Evolutionary conservation across 257 asterid genomes (phyloP), one percentile per base, ranked within the genome.

Genomic region (Lantana camara): DNA sequence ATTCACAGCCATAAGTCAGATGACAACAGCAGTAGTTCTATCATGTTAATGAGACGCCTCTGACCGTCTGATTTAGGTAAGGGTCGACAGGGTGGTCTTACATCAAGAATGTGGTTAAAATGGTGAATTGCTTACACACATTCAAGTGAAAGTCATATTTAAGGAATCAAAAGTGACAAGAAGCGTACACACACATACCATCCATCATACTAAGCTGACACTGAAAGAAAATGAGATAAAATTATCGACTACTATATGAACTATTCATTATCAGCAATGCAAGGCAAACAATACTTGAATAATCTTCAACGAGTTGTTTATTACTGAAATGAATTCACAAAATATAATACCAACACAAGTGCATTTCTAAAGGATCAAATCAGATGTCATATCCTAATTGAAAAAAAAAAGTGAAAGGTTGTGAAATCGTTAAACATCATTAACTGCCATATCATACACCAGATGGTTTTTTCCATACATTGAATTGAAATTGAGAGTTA

Each of bases 401-500:
- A 29, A 27, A 16, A 17, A 44, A 11, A 63, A 11, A 63, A 27
- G 24, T 51, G 53, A 32, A 48, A 62, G 56, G 52, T 23, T n/a
- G 40, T 14, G n/a, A 37, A 63, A 72, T 57, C 22, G 34, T 44
- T 19, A 48, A 32, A 38, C 47, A 56, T 38, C 71, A 34, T n/a
- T 27, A 14, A 23, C 9, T 62, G 49, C 52, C 56, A 54, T 27
- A 47, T 52, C 29, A 47, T 54, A 42, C 61, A 45, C 21, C 47
- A 14, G 21, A 46, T 14, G 42, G 40, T 53, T 59, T 69, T 48
- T 57, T 34, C 37, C 63, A 52, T 63, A 59, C 20, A 70, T 15
- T 24, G 51, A 51, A 64, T 29, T 55, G 64, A 70, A 58, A 64
- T 40, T 47, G 66, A 59, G 75, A 63, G 68, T 40, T 41, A 16